phyloP scores from a whole-genome alignment of 2,329 filamentous ascomycete genomes.

The Hymenoscyphus fraxineus region DNA sequence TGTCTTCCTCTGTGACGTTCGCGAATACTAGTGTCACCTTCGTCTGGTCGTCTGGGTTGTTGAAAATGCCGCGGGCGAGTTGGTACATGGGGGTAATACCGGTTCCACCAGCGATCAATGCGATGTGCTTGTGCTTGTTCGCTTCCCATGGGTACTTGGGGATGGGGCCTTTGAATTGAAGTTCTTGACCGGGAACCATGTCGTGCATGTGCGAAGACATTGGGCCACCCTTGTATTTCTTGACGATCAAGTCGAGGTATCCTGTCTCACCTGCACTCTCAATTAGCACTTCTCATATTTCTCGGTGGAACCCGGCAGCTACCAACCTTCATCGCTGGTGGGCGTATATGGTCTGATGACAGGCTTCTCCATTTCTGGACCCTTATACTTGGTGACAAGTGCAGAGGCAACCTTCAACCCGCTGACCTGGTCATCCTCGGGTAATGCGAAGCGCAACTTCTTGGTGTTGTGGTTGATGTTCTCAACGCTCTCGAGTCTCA shows the following conservation, averaged over 20 bases:
- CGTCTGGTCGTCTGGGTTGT: conserved; percentile 93
- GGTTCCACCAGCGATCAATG: conserved; percentile 86
- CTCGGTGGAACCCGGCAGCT: conserved; percentile 8
- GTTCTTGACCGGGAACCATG: conserved; percentile 74
- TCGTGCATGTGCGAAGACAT: conserved; percentile 90
- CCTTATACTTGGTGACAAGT: conserved; percentile 87
- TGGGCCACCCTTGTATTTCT: conserved; percentile 83
- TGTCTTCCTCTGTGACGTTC: conserved; percentile 85
- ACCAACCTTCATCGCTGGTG: conserved; percentile 73
- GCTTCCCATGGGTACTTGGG: conserved; percentile 86
- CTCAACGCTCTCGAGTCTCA: conserved; percentile 76
- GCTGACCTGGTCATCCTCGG: conserved; percentile 77
- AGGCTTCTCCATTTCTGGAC: conserved; percentile 76
- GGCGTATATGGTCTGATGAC: conserved; percentile 92
- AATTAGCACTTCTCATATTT: conserved; percentile 18
- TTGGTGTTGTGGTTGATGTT: conserved; percentile 92
- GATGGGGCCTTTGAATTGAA: conserved; percentile 92
- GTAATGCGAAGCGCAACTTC: conserved; percentile 81
- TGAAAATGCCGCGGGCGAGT: conserved; percentile 86
- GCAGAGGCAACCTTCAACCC: conserved; percentile 82
- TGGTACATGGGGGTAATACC: conserved; percentile 99
- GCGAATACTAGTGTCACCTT: conserved; percentile 95
- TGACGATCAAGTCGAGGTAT: conserved; percentile 84
- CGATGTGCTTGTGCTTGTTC: conserved; percentile 93
- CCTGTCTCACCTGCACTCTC: conserved; percentile 61